phyloP scores from a whole-genome alignment of 768 basidiomycete species.

The Tricholoma terreum region DNA sequence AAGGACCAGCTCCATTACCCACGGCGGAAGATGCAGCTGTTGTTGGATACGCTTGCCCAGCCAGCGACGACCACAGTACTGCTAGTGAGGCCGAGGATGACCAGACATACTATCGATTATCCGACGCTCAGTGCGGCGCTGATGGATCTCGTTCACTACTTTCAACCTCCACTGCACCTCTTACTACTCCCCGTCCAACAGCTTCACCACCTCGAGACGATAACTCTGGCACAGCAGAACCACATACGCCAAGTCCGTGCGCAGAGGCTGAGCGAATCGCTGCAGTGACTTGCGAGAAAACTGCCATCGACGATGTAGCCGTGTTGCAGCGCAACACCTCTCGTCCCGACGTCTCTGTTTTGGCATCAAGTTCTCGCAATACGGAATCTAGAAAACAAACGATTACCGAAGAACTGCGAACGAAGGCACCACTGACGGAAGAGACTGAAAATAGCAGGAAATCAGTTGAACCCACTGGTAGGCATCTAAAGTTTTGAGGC shows the following conservation, averaged over 20 bases:
- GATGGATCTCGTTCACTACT: no score
- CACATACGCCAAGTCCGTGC: neutral
- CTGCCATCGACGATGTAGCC: neutral
- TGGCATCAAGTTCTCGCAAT: neutral
- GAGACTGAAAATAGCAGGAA: neutral
- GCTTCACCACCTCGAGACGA: neutral
- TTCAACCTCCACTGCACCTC: no score
- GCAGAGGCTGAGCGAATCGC: neutral
- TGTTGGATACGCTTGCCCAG: no score
- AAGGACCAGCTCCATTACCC: no score
- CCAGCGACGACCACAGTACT: no score
- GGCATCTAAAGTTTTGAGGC: neutral
- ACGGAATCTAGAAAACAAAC: neutral
- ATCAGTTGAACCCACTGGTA: neutral
- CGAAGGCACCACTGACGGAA: neutral
- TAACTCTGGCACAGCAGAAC: neutral
- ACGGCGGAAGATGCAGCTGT: no score
- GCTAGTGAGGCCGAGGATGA: no score
- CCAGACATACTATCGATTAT: no score
- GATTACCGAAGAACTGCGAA: neutral
- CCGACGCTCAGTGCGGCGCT: no score
- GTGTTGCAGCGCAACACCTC: neutral
- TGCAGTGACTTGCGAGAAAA: neutral
- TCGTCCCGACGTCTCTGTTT: neutral
- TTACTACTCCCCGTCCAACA: neutral